phyloP scores from a whole-genome alignment of 495 filamentous ascomycete genomes.

The Gamarada debralockiae region DNA sequence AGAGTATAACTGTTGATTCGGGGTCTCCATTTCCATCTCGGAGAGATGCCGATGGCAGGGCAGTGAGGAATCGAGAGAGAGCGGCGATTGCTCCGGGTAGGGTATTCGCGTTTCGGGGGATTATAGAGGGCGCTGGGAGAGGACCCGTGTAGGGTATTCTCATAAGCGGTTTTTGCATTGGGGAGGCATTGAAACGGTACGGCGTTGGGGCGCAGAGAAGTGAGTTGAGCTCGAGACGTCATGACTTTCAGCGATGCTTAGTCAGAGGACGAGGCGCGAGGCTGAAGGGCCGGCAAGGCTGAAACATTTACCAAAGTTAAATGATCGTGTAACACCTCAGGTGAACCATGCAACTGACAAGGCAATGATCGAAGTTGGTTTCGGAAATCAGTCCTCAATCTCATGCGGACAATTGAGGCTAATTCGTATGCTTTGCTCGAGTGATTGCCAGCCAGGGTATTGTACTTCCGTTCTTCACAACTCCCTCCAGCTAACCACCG shows the following conservation, averaged over 20 bases:
- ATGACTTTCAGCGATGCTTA: too few relatives aligned
- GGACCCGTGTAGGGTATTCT: slow-evolving; percentile 88
- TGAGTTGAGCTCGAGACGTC: neutral
- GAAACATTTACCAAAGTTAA: too few relatives aligned
- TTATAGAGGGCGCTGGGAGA: slow-evolving; percentile 72
- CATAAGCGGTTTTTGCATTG: slow-evolving; percentile 67
- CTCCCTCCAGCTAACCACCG: too few relatives aligned
- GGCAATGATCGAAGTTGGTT: too few relatives aligned
- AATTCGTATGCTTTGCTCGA: too few relatives aligned
- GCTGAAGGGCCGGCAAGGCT: neutral
- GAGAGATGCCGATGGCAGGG: slow-evolving; percentile 46
- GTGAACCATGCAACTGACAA: too few relatives aligned
- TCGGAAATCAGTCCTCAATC: too few relatives aligned
- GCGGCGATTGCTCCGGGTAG: slow-evolving; percentile 71
- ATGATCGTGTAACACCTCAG: too few relatives aligned
- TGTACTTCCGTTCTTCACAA: too few relatives aligned
- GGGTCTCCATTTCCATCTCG: slow-evolving; percentile 29
- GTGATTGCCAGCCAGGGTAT: too few relatives aligned
- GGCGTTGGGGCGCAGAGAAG: neutral
- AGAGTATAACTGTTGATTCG: slow-evolving; percentile 68
- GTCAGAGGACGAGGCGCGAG: neutral
- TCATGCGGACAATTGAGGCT: too few relatives aligned
- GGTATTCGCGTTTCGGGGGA: slow-evolving; percentile 65
- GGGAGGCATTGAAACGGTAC: slow-evolving; percentile 22
- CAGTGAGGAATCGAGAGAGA: slow-evolving; percentile 66